Evolutionary conservation across 2,329 filamentous ascomycete species (phyloP).

Genomic region (Fusarium equiseti): DNA sequence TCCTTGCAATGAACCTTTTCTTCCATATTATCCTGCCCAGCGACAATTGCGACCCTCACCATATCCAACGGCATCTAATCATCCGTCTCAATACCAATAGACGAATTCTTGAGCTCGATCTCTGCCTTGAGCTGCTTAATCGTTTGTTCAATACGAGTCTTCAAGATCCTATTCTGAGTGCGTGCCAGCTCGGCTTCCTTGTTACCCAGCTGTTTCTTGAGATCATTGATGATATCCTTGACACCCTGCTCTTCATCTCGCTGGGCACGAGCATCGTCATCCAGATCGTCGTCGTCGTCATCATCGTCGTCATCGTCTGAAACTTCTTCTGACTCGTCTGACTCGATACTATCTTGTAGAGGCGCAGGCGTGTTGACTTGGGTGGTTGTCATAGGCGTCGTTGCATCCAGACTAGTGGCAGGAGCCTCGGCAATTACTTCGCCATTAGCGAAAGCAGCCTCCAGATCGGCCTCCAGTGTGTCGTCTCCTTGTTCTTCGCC

Average conservation of each 20-base stretch:
- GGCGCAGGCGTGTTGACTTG: conserved; percentile 60
- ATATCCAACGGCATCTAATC: conserved; percentile 40
- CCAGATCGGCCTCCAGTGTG: conserved; percentile 67
- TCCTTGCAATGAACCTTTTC: conserved; percentile 3
- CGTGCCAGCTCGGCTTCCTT: conserved; percentile 59
- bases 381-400: conserved; percentile 60
- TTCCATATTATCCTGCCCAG: neutral
- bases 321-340: conserved; percentile 54
- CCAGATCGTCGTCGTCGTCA: conserved; percentile 66
- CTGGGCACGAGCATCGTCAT: conserved; percentile 64
- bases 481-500: conserved; percentile 58
- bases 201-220: conserved; percentile 63
- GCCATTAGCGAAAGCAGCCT: conserved; percentile 64
- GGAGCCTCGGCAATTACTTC: conserved; percentile 56
- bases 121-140: conserved; percentile 62
- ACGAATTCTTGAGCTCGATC: conserved; percentile 60
- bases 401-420: conserved; percentile 57
- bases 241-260: conserved; percentile 66
- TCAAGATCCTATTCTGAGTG: conserved; percentile 62
- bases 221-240: conserved; percentile 65
- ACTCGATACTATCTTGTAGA: conserved; percentile 61
- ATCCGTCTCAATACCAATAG: conserved; percentile 57
- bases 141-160: conserved; percentile 62
- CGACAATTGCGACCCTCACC: neutral
- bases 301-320: conserved; percentile 64